Evolutionary conservation across 805 yeast genomes (phyloP).

Genomic region (Wickerhamiella azyma): DNA sequence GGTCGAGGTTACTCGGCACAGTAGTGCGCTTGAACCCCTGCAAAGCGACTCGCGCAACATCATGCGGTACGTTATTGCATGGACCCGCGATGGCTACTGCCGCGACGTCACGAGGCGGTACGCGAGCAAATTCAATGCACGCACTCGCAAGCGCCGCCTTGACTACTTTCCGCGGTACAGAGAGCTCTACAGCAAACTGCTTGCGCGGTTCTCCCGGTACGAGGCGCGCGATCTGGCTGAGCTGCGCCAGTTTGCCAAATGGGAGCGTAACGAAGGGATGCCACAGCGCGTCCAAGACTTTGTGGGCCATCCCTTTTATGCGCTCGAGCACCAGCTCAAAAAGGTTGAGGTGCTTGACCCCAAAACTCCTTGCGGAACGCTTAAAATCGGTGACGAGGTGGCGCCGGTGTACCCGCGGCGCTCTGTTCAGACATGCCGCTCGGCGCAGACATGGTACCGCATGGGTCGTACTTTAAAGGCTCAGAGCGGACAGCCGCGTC

Average conservation of each 20-base stretch:
- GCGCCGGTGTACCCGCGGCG: conserved; percentile 42
- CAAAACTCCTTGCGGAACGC: conserved; percentile 53
- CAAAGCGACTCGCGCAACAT: conserved; percentile 41
- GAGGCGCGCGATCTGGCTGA: conserved; percentile 33
- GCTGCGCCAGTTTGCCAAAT: conserved; percentile 41
- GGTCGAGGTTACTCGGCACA: conserved; percentile 48
- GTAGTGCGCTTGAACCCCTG: conserved; percentile 63
- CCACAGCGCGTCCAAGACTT: conserved; percentile 76
- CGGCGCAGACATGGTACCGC: conserved; percentile 80
- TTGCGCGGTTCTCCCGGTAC: conserved; percentile 24
- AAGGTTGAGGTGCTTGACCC: conserved; percentile 62
- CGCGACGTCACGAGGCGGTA: conserved; percentile 82
- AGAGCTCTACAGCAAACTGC: conserved; percentile 44
- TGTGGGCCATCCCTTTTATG: conserved; percentile 75
- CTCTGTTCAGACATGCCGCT: conserved; percentile 47
- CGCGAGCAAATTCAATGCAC: conserved; percentile 54
- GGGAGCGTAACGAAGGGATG: conserved; percentile 68
- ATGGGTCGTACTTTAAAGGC: conserved; percentile 60
- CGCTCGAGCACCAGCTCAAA: conserved; percentile 58
- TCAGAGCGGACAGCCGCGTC: conserved; percentile 49
- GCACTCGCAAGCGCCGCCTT: conserved; percentile 59
- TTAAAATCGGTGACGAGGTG: conserved; percentile 35
- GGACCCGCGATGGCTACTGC: conserved; percentile 47
- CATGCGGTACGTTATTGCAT: conserved; percentile 65
- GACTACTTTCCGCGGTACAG: conserved; percentile 35